Base-by-base conservation (phyloP, 805 yeast species). In the Yamadazyma phyllophila region DNA sequence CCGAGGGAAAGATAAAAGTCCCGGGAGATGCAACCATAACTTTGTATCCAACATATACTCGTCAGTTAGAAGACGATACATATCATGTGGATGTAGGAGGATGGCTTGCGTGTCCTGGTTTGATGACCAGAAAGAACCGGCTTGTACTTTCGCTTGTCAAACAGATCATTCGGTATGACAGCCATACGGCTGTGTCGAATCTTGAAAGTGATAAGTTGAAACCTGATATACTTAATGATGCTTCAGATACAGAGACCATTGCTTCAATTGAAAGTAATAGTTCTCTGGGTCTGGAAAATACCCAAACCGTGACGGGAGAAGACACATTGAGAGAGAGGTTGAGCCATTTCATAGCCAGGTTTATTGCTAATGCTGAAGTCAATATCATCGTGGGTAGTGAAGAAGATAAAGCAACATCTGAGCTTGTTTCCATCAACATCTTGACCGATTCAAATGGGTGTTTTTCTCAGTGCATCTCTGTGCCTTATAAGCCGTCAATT, bases 61-160 rank as follows among this genome's bases (percentile, higher is more conserved):
- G 69, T 9, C 43, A 49, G n/a, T 47, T 54, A 29, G 61, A 55
- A 7, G 47, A 44, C 15, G 41, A 35, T 1, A 26, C 26, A 4
- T 71, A 69, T 42, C 80, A 70, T 51, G 76, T 77, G 33, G 80
- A 81, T 30, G 79, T 91, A 2, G 74, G 87, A 36, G 96, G 97
- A 6, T 80, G 86, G 77, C 66, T 85, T 24, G 73, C 80, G 9
- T 73, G 86, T 35, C 88, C 90, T 0, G 95, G 95, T 1, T 69
- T 76, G 7, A 77, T 81, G 72, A 76, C 78, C 26, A 71, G 95
- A 35, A 88, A 85, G 57, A 88, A 89, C 62, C 69, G 83, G 47
- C 61, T 91, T 36, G 69, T 91, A 27, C 61, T 85, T 16, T 75
- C 89, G 0, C 63, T 89, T 36, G 88, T 89, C 2, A 79, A 80